These are phyloP conservation scores for Paxillus rubicundulus DNA, from an alignment of 768 basidiomycete genomes.

Conservation along the genomic window DNA sequence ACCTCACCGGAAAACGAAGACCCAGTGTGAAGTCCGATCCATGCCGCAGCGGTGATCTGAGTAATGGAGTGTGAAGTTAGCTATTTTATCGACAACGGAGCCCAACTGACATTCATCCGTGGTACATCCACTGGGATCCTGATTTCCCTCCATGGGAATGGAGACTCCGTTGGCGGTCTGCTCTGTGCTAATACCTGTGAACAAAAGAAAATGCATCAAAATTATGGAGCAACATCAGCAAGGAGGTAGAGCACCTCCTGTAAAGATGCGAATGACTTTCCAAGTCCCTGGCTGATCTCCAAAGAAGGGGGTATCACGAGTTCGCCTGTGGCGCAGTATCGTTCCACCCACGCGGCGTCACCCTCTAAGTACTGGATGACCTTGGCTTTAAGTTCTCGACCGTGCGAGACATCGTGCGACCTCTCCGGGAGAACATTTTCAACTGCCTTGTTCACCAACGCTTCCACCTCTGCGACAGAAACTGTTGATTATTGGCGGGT, in stretches of 20 bases:
- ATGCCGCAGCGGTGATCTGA: slow-evolving; percentile 66
- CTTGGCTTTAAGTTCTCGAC: slow-evolving; percentile 44
- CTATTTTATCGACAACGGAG: not conserved
- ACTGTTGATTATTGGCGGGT: slow-evolving; percentile 4
- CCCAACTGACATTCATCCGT: slow-evolving; percentile 62
- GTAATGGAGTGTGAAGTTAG: slow-evolving; percentile 8
- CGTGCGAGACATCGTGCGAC: slow-evolving; percentile 33
- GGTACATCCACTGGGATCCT: slow-evolving; percentile 86
- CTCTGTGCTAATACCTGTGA: slow-evolving; percentile 38
- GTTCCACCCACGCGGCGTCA: slow-evolving; percentile 64
- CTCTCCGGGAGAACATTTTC: slow-evolving; percentile 39
- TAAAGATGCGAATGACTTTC: slow-evolving; percentile 22
- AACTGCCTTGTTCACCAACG: slow-evolving; percentile 52
- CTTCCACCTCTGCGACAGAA: slow-evolving; percentile 57
- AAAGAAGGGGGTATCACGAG: slow-evolving; percentile 50
- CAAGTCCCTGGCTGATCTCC: slow-evolving; percentile 30
- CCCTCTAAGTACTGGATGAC: slow-evolving; percentile 59
- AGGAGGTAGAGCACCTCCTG: slow-evolving; percentile 30
- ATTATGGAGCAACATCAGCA: slow-evolving; percentile 4
- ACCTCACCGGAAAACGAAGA: slow-evolving; percentile 40
- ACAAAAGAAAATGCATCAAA: slow-evolving; percentile 33
- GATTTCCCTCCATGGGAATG: slow-evolving; percentile 65
- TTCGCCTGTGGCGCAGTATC: slow-evolving; percentile 71
- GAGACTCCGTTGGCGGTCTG: slow-evolving; percentile 35
- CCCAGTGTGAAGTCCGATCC: slow-evolving; percentile 43